Percentiles rank a stretch among this genome's conserved stretches.
phyloP scores from a whole-genome alignment of 768 basidiomycete species.

The Rhodosporidiobolus sp. region DNA sequence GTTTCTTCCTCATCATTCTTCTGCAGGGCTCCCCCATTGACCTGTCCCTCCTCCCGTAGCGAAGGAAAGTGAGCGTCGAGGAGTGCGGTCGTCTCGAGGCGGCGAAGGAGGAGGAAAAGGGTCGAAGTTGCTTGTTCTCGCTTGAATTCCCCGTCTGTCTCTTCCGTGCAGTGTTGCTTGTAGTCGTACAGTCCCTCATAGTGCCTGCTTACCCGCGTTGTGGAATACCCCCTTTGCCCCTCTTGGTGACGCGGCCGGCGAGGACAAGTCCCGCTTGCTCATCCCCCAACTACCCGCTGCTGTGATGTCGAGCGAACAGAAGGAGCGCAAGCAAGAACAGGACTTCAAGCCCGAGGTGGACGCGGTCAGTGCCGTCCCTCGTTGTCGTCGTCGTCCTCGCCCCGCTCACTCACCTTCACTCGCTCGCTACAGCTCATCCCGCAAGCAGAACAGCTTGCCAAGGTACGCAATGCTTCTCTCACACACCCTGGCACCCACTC shows the following conservation, averaged over 20 bases:
- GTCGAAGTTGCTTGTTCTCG: background rate
- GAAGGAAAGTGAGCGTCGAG: background rate
- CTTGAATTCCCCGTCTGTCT: background rate
- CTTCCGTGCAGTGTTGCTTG: background rate
- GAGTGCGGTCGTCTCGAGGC: background rate
- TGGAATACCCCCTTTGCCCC: background rate
- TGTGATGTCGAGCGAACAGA: background rate
- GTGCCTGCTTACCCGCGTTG: too few relatives aligned
- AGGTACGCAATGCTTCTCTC: background rate
- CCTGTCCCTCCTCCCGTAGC: too few relatives aligned
- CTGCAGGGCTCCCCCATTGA: too few relatives aligned
- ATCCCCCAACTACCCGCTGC: background rate
- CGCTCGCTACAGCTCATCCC: slow-evolving; percentile 25
- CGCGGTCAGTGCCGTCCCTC: background rate
- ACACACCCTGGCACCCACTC: background rate
- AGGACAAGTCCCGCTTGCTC: too few relatives aligned
- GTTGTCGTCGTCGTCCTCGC: background rate
- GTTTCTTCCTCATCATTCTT: background rate
- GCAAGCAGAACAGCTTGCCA: slow-evolving; percentile 27
- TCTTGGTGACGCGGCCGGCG: slow-evolving; percentile 2
- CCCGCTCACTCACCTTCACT: too few relatives aligned
- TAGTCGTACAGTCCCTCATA: background rate
- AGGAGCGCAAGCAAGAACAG: background rate
- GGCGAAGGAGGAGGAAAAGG: background rate
- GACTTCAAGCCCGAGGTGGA: too few relatives aligned